Base-by-base conservation (phyloP, 208 protist species). In the Acanthamoeba triangularis region DNA sequence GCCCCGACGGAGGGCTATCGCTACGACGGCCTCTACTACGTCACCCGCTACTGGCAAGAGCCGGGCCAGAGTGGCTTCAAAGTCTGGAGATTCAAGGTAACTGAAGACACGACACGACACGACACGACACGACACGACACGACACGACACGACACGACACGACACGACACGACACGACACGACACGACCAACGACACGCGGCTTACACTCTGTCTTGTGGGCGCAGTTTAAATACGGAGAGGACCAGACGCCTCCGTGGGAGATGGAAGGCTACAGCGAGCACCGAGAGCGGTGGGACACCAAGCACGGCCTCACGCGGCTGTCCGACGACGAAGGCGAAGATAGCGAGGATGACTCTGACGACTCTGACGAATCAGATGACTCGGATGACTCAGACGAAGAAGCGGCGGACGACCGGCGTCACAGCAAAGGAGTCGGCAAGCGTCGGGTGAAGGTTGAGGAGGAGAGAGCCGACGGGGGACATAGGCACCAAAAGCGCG, bases 1-100 rank as follows among this genome's bases (percentile, higher is more conserved):
- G 80, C 80, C 47, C 80, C 80, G 14, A 88, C 35, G 20, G 80
- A 88, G 35, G 80, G 80, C 13, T 88, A 88, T 28, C 80, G 80
- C 80, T 88, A 63, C 35, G 80, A 88, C 35, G 80, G 80, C 47
- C 28, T 88, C 14, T 88, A 88, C 80, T 88, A 52, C n/a, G 80
- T 88, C 47, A 61, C 25, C 10, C 80, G 80, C 44, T 88, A 61
- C 80, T 88, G 80, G 80, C 41, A 61, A n/a, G 80, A 88, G 35
- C 14, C 10, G 80, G 80, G 80, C 10, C 80, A 30, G 13, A 63
- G 47, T 28, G 80, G 80, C 8, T 88, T 88, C 49, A 52, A 63
- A 41, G 80, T 88, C 37, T 88, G 80, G 47, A 18, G 80, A 18
- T 88, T 63, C n/a, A 52, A 63, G 44, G 47, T 88, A n/a, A 23